Base-by-base conservation (phyloP, 2,329 filamentous ascomycete genomes). In the Westerdykella aurantiaca region DNA sequence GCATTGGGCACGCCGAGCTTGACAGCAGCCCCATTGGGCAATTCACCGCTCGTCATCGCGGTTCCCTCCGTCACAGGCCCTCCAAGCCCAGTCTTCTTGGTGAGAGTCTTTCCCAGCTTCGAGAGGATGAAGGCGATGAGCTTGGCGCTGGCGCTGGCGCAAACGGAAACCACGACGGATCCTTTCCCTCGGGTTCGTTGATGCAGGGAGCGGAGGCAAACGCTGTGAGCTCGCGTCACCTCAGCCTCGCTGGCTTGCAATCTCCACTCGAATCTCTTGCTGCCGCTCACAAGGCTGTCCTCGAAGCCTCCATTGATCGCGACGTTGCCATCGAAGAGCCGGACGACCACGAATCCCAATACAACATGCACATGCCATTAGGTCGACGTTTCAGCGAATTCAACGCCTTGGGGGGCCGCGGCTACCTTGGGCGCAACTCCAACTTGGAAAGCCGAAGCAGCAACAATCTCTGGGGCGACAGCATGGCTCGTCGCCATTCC, bases 1-100 rank as follows among this genome's bases (percentile, higher is more conserved):
- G 91, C 0, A 91, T 95, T 38, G 90, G 90, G 4, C 90, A 96
- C 63, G 74, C 89, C 48, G 89, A 95, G 42, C 78, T 60, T 23
- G 63, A 66, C 33, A 56, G 52, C 45, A 60, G 51, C 34, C 60
- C 57, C 3, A 68, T 77, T 3, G 69, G 76, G 17, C 64, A 80
- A 34, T 65, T 72, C 11, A 72, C 75, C n/a, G 73, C 79, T 38
- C 69, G 74, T 39, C 74, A 39, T 59, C 72, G 31, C 55, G 46
- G 74, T 2, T 53, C 52, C 29, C 49, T 94, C 25, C 86, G 91
- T 56, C 86, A 93, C 62, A 81, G 88, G 31, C 86, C 87, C 4
- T 94, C 89, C 12, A 81, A 84, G 41, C 83, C 84, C 31, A 88
- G 84, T 59, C 82, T 88, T 75, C 71, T 88, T 23, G 86, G 83